These are phyloP conservation scores for Heliamphora pulchella DNA, from an alignment of 179 eudicot genomes.

Conservation along the genomic window DNA sequence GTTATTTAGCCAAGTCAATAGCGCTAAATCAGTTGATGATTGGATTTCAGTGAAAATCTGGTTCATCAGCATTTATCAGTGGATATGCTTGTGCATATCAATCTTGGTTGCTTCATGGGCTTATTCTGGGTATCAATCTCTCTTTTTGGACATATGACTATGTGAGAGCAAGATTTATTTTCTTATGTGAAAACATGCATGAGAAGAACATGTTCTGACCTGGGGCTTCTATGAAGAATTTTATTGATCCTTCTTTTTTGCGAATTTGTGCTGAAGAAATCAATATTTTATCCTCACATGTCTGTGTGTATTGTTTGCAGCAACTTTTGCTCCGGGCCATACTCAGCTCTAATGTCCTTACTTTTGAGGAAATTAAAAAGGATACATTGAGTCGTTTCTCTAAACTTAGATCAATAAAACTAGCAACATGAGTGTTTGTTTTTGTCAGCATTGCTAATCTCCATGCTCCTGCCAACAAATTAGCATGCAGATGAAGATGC, in stretches of 20 bases:
- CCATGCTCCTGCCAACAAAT: conserved; percentile 14
- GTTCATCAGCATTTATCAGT: neutral
- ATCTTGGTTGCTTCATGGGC: neutral
- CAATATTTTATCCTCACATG: neutral
- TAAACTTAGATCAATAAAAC: neutral
- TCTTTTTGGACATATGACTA: neutral
- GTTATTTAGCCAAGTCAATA: neutral
- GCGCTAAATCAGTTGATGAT: neutral
- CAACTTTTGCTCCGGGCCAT: neutral
- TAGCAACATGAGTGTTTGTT: neutral
- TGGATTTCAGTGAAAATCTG: neutral
- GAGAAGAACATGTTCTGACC: neutral
- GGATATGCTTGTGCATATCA: neutral
- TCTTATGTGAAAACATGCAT: neutral
- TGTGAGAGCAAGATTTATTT: neutral
- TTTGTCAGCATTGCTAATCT: neutral
- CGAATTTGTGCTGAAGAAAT: neutral
- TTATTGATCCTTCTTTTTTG: neutral
- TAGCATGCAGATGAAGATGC: conserved; percentile 4
- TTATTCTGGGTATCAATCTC: neutral
- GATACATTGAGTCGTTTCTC: neutral
- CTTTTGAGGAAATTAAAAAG: neutral
- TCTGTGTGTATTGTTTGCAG: neutral
- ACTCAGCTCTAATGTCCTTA: neutral
- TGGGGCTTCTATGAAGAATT: neutral